phyloP scores from a whole-genome alignment of 352 stramenopile genomes.

The Pythium phragmiticola region DNA sequence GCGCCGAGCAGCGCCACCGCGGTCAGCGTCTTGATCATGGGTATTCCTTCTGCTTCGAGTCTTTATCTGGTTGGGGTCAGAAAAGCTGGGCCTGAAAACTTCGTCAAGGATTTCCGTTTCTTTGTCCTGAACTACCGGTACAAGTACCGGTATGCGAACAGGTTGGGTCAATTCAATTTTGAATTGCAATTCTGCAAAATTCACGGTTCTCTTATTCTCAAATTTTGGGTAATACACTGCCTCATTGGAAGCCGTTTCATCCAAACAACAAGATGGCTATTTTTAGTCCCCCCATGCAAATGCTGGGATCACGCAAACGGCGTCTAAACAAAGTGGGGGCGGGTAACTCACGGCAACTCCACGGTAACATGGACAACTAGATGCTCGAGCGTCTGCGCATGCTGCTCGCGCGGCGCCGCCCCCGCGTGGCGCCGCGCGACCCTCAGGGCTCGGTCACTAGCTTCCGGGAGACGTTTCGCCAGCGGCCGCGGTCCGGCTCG shows the following conservation, averaged over 20 bases:
- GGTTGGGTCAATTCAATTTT: conserved; percentile 16
- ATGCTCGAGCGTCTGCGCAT: conserved; percentile 1
- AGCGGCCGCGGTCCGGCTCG: conserved; percentile 41
- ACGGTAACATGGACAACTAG: not conserved
- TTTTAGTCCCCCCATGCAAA: too few relatives aligned
- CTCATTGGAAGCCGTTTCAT: too few relatives aligned
- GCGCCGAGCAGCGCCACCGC: conserved; percentile 13
- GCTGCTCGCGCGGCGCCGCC: not conserved
- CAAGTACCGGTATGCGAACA: conserved; percentile 13
- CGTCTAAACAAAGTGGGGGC: not conserved
- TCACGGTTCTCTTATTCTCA: not conserved
- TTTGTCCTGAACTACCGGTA: conserved; percentile 11
- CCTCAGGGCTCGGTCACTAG: conserved; percentile 19
- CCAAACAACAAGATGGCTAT: too few relatives aligned
- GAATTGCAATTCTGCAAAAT: conserved; percentile 12
- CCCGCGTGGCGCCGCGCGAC: conserved; percentile 2
- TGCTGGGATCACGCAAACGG: not conserved
- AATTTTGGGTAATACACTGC: conserved; percentile 1
- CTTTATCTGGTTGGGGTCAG: conserved; percentile 3
- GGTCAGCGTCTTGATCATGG: conserved; percentile 17
- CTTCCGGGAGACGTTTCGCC: conserved; percentile 39
- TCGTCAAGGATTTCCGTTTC: conserved; percentile 20
- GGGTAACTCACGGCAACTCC: not conserved
- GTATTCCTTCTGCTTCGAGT: not conserved
- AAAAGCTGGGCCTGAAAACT: not conserved